Base-by-base conservation (phyloP, 208 protist genomes). In the Crithidia mellificae region DNA sequence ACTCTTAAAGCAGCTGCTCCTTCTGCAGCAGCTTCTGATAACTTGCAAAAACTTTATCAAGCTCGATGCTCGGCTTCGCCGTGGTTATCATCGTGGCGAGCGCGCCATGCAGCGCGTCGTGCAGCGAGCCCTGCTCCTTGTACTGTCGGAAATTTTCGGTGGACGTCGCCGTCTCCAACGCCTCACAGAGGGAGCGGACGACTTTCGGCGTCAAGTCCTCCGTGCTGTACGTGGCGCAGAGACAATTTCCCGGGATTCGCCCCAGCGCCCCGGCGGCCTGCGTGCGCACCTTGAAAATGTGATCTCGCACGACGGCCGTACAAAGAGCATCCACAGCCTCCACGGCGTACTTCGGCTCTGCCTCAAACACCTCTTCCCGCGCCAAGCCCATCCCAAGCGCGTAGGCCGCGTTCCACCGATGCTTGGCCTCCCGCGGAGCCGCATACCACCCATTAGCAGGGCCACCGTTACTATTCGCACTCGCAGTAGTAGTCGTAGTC, bases 231-330 rank as follows among this genome's bases (percentile, higher is more conserved):
- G 58, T 53, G 11, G 72, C 78, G 2, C 74, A 51, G 27, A 86
- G 55, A 51, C 63, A 75, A 34, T 50, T 4, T 27, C 68, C 56
- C 2, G 65, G 68, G 20, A 81, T 71, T 30, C 65, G 73, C 2
- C 61, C 79, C 11, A 95, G 72, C 7, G 90, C 84, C 2, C 38
- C 64, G 6, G 85, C 90, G 17, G 87, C 87, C 67, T 90, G 87
- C n/a, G 83, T 90, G 61, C 87, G 86, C 20, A 95, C 90, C 59
- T 95, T 95, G 65, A 90, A 91, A 36, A 87, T 88, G 49, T 79
- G 74, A 32, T 95, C 90, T 15, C 72, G 71, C 50, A 78, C 67
- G 6, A 92, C 74, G 6, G 83, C 55, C 15, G 73, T 69, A 44
- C 65, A 79, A 14, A 95, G 77, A 2, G 75, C 74, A 19, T 85